Evolutionary conservation across 2,329 filamentous ascomycete genomes (phyloP).

Genomic region (Trichoderma atrobrunneum): DNA sequence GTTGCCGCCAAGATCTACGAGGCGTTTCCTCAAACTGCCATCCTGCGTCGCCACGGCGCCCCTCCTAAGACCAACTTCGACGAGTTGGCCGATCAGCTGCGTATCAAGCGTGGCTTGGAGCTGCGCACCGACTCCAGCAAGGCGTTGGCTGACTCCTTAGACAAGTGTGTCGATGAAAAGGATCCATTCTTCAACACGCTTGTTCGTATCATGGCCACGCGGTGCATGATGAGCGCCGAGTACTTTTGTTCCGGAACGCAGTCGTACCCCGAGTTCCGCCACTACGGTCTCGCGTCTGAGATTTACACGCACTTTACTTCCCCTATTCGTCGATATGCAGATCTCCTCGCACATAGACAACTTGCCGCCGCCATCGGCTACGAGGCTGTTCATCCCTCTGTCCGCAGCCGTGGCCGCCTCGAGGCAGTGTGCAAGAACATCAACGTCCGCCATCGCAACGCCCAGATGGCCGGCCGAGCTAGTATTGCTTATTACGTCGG

Average conservation of each 20-base stretch:
- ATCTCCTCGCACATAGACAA: constrained; percentile 90
- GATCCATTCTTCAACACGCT: constrained; percentile 99
- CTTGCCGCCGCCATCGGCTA: constrained; percentile 94
- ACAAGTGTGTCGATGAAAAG: constrained; percentile 71
- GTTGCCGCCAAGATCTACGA: constrained; percentile 88
- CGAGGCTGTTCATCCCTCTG: constrained; percentile 75
- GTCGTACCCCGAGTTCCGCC: constrained; percentile 88
- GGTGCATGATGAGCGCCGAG: constrained; percentile 98
- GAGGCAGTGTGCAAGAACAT: constrained; percentile 98
- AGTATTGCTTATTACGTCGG: constrained; percentile 98
- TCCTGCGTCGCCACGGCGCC: constrained; percentile 86
- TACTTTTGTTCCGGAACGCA: constrained; percentile 97
- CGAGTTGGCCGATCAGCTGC: constrained; percentile 85
- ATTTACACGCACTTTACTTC: constrained; percentile 99
- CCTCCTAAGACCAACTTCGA: constrained; percentile 97
- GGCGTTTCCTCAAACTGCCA: constrained; percentile 90
- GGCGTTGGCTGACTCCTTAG: constrained; percentile 89
- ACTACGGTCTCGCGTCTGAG: constrained; percentile 92
- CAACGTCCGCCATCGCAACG: constrained; percentile 95
- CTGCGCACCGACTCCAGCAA: constrained; percentile 83
- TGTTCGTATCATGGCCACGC: constrained; percentile 92
- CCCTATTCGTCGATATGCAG: constrained; percentile 95
- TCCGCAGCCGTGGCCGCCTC: constrained; percentile 78
- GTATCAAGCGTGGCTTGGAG: constrained; percentile 77
- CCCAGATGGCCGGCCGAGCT: constrained; percentile 89